Conservation (phyloP, 768 basidiomycete genomes). For the Suillus decipiens region DNA sequence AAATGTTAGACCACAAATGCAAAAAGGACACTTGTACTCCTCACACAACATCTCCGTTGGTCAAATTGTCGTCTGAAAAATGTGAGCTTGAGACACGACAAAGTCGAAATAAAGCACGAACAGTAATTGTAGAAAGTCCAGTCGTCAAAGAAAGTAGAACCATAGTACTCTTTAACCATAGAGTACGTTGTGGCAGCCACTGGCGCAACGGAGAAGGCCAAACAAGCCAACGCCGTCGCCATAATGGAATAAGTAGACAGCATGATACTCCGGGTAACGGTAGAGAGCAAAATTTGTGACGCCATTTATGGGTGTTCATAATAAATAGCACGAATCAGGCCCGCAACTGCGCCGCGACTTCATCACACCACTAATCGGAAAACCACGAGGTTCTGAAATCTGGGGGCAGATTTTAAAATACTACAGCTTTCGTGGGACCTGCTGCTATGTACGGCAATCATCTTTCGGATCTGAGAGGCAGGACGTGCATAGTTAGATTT, state of each 20-base stretch:
- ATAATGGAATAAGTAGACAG: background rate
- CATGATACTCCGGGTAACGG: background rate
- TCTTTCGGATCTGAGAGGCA: background rate
- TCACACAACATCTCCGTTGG: constrained; percentile 62
- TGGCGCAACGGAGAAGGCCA: constrained; percentile 9
- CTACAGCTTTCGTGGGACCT: background rate
- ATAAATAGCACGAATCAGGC: background rate
- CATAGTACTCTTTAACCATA: constrained; percentile 57
- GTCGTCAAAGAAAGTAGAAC: constrained; percentile 63
- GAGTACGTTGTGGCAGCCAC: constrained; percentile 44
- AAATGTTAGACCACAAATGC: constrained; percentile 9
- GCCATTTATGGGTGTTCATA: background rate
- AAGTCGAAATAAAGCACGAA: constrained; percentile 30
- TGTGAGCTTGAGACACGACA: constrained; percentile 3
- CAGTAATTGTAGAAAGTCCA: constrained; percentile 68
- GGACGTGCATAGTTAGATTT: too few relatives aligned
- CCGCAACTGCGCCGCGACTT: background rate
- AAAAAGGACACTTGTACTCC: constrained; percentile 19
- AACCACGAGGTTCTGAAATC: background rate
- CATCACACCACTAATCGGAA: background rate
- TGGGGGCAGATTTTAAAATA: background rate
- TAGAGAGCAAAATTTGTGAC: background rate
- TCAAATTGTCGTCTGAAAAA: constrained; percentile 63
- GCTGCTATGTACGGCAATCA: background rate
- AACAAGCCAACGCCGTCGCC: constrained; percentile 2